phyloP scores from a whole-genome alignment of 768 basidiomycete species.

The Suillus cothurnatus region DNA sequence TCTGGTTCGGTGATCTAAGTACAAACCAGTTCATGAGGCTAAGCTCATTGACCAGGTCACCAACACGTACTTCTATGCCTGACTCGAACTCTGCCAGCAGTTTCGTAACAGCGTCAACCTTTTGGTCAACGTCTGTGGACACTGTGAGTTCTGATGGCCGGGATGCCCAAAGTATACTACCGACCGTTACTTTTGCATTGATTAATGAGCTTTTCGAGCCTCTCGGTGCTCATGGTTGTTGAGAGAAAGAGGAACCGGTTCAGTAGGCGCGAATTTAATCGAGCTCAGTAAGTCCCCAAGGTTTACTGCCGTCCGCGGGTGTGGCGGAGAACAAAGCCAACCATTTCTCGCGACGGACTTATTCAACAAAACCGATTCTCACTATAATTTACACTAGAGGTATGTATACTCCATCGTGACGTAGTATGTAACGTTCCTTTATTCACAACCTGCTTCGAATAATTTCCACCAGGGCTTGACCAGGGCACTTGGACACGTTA shows the following conservation, averaged over 20 bases:
- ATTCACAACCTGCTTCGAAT: conserved; percentile 1
- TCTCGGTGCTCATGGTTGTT: conserved; percentile 54
- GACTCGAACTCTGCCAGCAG: conserved; percentile 75
- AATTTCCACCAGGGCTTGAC: neutral
- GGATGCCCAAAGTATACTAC: conserved; percentile 18
- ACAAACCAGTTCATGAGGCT: conserved; percentile 7
- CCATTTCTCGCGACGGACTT: conserved; percentile 4
- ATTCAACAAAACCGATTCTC: conserved; percentile 1
- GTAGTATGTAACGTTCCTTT: conserved; percentile 7
- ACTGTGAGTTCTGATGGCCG: conserved; percentile 13
- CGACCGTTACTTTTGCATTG: conserved; percentile 70
- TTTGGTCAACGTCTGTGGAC: conserved; percentile 71
- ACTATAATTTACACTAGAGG: conserved; percentile 2
- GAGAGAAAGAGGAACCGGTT: conserved; percentile 12
- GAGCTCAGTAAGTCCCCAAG: conserved; percentile 21
- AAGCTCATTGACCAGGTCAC: conserved; percentile 1
- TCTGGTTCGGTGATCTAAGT: conserved; percentile 74
- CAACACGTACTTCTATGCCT: conserved; percentile 59
- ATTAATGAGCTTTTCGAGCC: conserved; percentile 59
- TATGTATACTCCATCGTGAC: neutral
- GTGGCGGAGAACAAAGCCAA: conserved; percentile 18
- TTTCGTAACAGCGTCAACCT: conserved; percentile 79
- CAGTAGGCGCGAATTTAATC: conserved; percentile 14
- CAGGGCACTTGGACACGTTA: neutral
- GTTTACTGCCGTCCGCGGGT: conserved; percentile 19